Evolutionary conservation across 805 yeast species (phyloP).

Genomic region (Yamadazyma olivae): DNA sequence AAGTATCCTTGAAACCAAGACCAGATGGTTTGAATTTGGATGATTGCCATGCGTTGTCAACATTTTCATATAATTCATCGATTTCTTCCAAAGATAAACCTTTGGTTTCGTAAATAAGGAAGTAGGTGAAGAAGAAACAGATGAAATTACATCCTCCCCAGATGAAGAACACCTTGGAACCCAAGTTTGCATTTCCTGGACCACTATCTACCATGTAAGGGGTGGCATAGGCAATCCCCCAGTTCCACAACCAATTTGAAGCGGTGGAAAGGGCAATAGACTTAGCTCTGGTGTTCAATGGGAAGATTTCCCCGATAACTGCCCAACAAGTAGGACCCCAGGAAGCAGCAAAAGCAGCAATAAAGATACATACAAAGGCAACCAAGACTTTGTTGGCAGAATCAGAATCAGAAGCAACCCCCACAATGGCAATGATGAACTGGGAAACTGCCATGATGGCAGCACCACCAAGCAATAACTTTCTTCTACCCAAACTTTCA

Average conservation of each 20-base stretch:
- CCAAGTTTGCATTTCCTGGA: slow-evolving; percentile 37
- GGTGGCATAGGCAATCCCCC: slow-evolving; percentile 39
- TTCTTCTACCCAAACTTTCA: slow-evolving; percentile 78
- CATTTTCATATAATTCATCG: slow-evolving; percentile 36
- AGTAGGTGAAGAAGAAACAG: slow-evolving; percentile 31
- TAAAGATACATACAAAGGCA: slow-evolving; percentile 37
- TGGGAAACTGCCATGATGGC: slow-evolving; percentile 59
- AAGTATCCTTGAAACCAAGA: slow-evolving; percentile 6
- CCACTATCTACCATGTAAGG: slow-evolving; percentile 41
- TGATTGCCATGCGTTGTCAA: slow-evolving; percentile 33
- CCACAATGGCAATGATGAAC: slow-evolving; percentile 59
- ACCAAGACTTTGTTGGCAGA: slow-evolving; percentile 31
- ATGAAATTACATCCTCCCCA: slow-evolving; percentile 40
- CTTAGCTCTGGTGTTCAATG: slow-evolving; percentile 37
- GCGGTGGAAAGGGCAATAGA: slow-evolving; percentile 37
- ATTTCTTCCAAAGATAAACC: slow-evolving; percentile 41
- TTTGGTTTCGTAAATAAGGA: slow-evolving; percentile 37
- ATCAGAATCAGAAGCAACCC: slow-evolving; percentile 33
- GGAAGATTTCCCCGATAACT: slow-evolving; percentile 33
- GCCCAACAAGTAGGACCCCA: slow-evolving; percentile 44
- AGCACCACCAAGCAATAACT: slow-evolving; percentile 68
- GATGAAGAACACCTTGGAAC: slow-evolving; percentile 39
- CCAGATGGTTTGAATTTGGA: slow-evolving; percentile 21
- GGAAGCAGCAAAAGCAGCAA: slow-evolving; percentile 38
- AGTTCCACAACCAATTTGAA: slow-evolving; percentile 41